Evolutionary conservation across 768 basidiomycete genomes (phyloP).

Genomic region (Botryobasidium botryosum): DNA sequence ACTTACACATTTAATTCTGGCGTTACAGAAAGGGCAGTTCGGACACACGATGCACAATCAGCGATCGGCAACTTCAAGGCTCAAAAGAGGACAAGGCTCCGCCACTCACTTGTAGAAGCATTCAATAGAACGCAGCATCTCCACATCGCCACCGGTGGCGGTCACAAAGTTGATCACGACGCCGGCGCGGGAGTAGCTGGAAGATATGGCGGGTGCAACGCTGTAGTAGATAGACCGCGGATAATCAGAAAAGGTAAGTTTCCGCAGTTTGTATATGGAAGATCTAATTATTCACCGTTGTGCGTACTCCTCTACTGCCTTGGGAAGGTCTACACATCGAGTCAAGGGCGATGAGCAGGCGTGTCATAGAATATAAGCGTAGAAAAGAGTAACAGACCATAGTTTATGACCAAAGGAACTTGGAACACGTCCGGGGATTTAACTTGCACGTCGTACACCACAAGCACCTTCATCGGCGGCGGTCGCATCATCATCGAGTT

Average conservation of each 20-base stretch:
- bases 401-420: slow-evolving; percentile 89
- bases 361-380: slow-evolving; percentile 1
- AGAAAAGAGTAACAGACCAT: slow-evolving; percentile 33
- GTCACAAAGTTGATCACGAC: slow-evolving; percentile 95
- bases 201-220: slow-evolving; percentile 75
- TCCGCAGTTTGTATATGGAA: neutral
- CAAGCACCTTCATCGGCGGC: slow-evolving; percentile 53
- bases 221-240: slow-evolving; percentile 27
- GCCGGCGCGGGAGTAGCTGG: slow-evolving; percentile 70
- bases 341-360: no score
- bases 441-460: slow-evolving; percentile 87
- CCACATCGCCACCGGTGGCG: slow-evolving; percentile 92
- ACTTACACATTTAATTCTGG: slow-evolving; percentile 79
- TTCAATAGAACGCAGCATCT: slow-evolving; percentile 96
- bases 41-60: neutral
- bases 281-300: slow-evolving; percentile 44
- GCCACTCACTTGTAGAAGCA: slow-evolving; percentile 81
- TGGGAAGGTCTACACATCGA: slow-evolving; percentile 83
- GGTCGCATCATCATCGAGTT: slow-evolving; percentile 45
- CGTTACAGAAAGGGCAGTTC: neutral
- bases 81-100: neutral
- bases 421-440: slow-evolving; percentile 81
- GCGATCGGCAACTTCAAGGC: slow-evolving; percentile 1
- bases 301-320: slow-evolving; percentile 94
- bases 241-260: slow-evolving; percentile 9